phyloP scores from a whole-genome alignment of 768 basidiomycete genomes.

The Trametopsis cervina region DNA sequence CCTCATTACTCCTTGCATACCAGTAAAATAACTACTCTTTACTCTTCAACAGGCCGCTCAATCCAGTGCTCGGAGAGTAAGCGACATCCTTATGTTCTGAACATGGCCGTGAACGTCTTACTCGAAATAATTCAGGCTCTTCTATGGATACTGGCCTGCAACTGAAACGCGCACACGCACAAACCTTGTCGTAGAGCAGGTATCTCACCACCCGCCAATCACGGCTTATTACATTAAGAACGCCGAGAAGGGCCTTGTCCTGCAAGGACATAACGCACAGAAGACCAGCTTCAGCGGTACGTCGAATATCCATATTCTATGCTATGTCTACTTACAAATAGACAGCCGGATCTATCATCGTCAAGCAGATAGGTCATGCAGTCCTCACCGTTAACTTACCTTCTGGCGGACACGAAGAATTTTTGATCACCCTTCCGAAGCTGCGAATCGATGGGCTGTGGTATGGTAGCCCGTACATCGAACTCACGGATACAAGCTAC shows the following conservation, averaged over 20 bases:
- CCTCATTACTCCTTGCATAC: neutral
- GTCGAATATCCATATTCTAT: constrained; percentile 16
- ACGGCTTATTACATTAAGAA: constrained; percentile 88
- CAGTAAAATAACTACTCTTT: constrained; percentile 11
- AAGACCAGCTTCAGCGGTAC: constrained; percentile 87
- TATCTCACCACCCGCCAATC: constrained; percentile 91
- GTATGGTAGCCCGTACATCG: constrained; percentile 89
- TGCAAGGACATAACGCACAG: constrained; percentile 88
- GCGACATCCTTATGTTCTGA: constrained; percentile 26
- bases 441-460: constrained; percentile 92
- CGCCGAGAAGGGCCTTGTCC: constrained; percentile 60
- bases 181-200: constrained; percentile 84
- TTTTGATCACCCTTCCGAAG: constrained; percentile 87
- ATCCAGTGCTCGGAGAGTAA: constrained; percentile 91
- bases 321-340: neutral
- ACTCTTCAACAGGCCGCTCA: constrained; percentile 64
- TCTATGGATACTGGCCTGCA: constrained; percentile 88
- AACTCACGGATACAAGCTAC: constrained; percentile 75
- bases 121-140: constrained; percentile 43
- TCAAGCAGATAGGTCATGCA: constrained; percentile 95
- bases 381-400: constrained; percentile 62
- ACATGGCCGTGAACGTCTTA: too few relatives aligned
- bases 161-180: constrained; percentile 67
- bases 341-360: constrained; percentile 65
- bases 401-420: constrained; percentile 54